These are phyloP conservation scores for Candida nitratophila DNA, from an alignment of 805 yeast species.

Conservation along the genomic window DNA sequence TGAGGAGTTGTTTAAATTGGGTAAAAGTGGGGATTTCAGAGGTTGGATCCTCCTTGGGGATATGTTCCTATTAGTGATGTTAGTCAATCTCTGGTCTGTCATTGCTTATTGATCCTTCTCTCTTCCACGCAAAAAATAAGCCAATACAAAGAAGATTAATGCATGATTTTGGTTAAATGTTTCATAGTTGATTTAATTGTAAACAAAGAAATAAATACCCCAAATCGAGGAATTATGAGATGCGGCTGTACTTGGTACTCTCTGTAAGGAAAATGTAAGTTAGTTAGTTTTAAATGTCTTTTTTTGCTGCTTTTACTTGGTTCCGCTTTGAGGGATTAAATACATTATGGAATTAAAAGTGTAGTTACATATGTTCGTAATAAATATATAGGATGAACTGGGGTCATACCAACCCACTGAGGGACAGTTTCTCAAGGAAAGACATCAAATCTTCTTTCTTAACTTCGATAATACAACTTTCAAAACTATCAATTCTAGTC, in stretches of 20 bases:
- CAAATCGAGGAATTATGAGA: too few relatives aligned
- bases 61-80: background rate
- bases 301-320: too few relatives aligned
- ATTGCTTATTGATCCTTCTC: background rate
- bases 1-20: background rate
- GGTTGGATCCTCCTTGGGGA: background rate
- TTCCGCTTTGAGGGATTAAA: too few relatives aligned
- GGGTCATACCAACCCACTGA: slow-evolving; percentile 49
- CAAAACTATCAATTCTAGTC: slow-evolving; percentile 89
- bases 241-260: too few relatives aligned
- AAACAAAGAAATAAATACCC: too few relatives aligned
- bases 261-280: too few relatives aligned
- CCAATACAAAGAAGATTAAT: too few relatives aligned
- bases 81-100: background rate
- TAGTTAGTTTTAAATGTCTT: too few relatives aligned
- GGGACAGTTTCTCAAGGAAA: slow-evolving; percentile 75
- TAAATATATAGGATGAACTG: slow-evolving; percentile 6
- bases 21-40: background rate
- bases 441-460: slow-evolving; percentile 82
- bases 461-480: slow-evolving; percentile 87
- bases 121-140: too few relatives aligned
- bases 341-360: background rate
- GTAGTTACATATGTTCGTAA: background rate
- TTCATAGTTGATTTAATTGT: too few relatives aligned
- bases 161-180: too few relatives aligned